Percentiles rank a stretch among this genome's conserved stretches.
Evolutionary conservation across 768 basidiomycete species (phyloP).

Genomic region (Plicaturopsis crispa): DNA sequence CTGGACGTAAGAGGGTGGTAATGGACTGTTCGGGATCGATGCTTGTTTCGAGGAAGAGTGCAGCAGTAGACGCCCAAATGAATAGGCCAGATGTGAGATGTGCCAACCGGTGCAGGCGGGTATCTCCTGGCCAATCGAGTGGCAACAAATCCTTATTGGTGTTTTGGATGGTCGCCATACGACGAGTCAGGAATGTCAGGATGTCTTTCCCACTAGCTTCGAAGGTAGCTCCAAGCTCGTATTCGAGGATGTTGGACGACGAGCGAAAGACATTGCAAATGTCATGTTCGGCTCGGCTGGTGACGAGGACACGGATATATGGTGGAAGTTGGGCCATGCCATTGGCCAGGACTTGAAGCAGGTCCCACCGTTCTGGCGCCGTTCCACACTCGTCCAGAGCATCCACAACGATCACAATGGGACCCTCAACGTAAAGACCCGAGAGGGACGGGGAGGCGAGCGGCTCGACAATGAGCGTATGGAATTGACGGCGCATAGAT

Average conservation of each 20-base stretch:
- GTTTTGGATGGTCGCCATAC: not conserved
- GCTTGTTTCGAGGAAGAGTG: slow-evolving; percentile 3
- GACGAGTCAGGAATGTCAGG: not conserved
- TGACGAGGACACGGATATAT: slow-evolving; percentile 22
- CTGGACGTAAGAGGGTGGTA: not conserved
- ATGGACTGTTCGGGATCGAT: not conserved
- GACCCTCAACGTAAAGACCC: slow-evolving; percentile 4
- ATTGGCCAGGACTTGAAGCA: slow-evolving; percentile 15
- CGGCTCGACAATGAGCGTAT: not conserved
- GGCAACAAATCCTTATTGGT: not conserved
- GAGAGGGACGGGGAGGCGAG: not conserved
- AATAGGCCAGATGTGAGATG: slow-evolving; percentile 15
- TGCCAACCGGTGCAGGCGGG: slow-evolving; percentile 9
- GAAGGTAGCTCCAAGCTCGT: not conserved
- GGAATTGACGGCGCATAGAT: not conserved
- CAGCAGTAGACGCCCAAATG: slow-evolving; percentile 23
- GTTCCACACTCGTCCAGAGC: slow-evolving; percentile 23
- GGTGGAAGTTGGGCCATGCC: slow-evolving; percentile 15
- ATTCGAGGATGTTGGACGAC: slow-evolving; percentile 6
- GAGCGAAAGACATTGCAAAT: slow-evolving; percentile 13
- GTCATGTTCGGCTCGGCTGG: slow-evolving; percentile 22
- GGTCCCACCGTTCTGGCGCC: slow-evolving; percentile 15
- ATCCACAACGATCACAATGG: slow-evolving; percentile 22
- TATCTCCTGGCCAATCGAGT: slow-evolving; percentile 21
- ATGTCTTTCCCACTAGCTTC: not conserved